A percentile compares a stretch with the other conserved stretches of the same genome.
These are phyloP conservation scores for Zygosaccharomyces gambellarensis DNA, from an alignment of 805 yeast species.

Conservation along the genomic window DNA sequence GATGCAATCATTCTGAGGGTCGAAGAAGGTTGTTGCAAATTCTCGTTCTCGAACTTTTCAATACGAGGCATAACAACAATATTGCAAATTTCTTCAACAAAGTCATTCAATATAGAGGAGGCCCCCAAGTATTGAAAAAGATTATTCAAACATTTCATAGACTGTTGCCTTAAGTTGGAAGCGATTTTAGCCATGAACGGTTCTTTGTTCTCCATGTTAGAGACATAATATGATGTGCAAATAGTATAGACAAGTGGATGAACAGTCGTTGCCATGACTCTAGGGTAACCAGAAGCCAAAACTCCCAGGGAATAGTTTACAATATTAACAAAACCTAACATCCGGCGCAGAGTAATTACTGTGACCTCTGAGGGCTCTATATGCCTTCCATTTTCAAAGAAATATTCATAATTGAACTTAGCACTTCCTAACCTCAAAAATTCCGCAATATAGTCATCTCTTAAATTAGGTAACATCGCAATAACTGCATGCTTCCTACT, in stretches of 20 bases:
- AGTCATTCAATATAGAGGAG: constrained; percentile 51
- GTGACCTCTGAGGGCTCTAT: constrained; percentile 28
- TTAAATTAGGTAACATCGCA: constrained; percentile 54
- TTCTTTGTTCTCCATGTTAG: constrained; percentile 27
- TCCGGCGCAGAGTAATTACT: constrained; percentile 41
- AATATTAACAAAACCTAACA: constrained; percentile 58
- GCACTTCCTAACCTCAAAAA: constrained; percentile 63
- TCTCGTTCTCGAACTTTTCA: constrained; percentile 63
- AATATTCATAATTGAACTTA: constrained; percentile 42
- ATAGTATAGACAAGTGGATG: constrained; percentile 55
- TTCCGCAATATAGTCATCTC: constrained; percentile 45
- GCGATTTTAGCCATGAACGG: constrained; percentile 42
- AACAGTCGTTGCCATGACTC: constrained; percentile 46
- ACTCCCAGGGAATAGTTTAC: constrained; percentile 30
- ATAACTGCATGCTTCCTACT: constrained; percentile 70
- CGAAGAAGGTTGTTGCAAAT: constrained; percentile 78
- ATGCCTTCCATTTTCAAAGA: constrained; percentile 27
- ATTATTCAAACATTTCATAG: constrained; percentile 57
- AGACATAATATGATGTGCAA: constrained; percentile 46
- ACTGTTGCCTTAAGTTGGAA: constrained; percentile 57
- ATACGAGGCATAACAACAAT: constrained; percentile 62
- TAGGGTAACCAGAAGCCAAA: constrained; percentile 53
- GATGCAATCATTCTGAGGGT: constrained; percentile 58
- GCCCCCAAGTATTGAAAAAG: constrained; percentile 53
- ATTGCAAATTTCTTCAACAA: constrained; percentile 47